Percentiles rank a stretch among this genome's conserved stretches.
Conservation (phyloP, 2,329 filamentous ascomycete species). For the Orbilia ellipsospora region DNA sequence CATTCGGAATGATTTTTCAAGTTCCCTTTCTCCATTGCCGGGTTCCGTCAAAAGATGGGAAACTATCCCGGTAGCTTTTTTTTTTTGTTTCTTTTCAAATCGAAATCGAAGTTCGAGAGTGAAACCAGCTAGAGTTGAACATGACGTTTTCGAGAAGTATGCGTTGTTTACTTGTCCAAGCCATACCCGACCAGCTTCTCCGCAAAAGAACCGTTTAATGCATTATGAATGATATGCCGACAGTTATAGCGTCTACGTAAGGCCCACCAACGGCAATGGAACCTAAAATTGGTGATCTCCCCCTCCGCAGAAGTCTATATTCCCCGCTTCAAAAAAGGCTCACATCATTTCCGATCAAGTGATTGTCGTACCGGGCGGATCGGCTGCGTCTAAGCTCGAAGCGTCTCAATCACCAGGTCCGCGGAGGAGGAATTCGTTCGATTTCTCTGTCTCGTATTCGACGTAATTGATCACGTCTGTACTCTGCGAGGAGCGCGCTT, state of each 20-base stretch:
- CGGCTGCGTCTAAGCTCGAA: slow-evolving; percentile 14
- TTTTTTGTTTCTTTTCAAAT: not conserved
- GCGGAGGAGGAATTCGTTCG: slow-evolving; percentile 36
- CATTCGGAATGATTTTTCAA: slow-evolving; percentile 39
- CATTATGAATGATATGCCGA: too few species aligned
- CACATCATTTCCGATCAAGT: not conserved
- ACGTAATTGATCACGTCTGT: slow-evolving; percentile 8
- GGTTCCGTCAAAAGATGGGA: slow-evolving; percentile 25
- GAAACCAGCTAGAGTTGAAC: not conserved
- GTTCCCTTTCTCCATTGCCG: slow-evolving; percentile 4
- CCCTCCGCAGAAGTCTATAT: not conserved
- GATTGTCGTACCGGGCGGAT: slow-evolving; percentile 5
- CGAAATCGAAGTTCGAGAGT: not conserved
- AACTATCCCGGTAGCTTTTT: not conserved
- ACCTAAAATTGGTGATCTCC: not conserved
- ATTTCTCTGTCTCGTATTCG: slow-evolving; percentile 10
- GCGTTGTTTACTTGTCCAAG: slow-evolving; percentile 34
- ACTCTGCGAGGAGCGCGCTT: slow-evolving; percentile 30
- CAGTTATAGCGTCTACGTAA: too few species aligned
- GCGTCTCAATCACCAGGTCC: slow-evolving; percentile 14
- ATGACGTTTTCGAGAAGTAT: slow-evolving; percentile 6
- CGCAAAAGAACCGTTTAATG: not conserved
- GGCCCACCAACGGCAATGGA: too few species aligned
- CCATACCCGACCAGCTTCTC: not conserved
- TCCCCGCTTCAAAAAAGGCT: not conserved